Percentiles rank a stretch among this genome's conserved stretches.
These are phyloP conservation scores for Hondaea fermentalgiana DNA, from an alignment of 108 stramenopile species.

Conservation along the genomic window DNA sequence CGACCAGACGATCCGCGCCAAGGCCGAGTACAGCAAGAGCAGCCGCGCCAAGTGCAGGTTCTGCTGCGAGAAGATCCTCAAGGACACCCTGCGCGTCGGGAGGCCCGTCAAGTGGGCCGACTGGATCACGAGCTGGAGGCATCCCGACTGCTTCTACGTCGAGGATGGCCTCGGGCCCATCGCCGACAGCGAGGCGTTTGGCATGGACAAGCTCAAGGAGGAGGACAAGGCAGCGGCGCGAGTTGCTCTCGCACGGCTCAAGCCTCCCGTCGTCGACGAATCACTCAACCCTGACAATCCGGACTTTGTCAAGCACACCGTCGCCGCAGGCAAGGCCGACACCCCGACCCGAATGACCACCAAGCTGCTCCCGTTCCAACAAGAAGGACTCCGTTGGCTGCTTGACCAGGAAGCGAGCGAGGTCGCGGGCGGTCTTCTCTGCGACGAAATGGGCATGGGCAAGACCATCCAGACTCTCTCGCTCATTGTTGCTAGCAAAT, in stretches of 20 bases:
- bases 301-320: constrained; percentile 71
- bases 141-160: constrained; percentile 37
- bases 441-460: constrained; percentile 67
- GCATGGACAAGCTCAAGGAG: constrained; percentile 43
- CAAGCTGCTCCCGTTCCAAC: constrained; percentile 83
- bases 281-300: constrained; percentile 67
- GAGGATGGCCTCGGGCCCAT: constrained; percentile 55
- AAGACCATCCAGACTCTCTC: constrained; percentile 89
- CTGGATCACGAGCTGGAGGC: constrained; percentile 15
- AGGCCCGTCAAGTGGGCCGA: neutral
- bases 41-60: neutral
- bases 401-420: constrained; percentile 61
- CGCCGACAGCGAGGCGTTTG: constrained; percentile 47
- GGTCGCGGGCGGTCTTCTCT: constrained; percentile 78
- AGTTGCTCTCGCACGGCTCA: constrained; percentile 49
- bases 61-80: constrained; percentile 1
- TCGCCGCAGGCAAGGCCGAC: constrained; percentile 60
- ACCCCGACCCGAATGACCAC: constrained; percentile 67
- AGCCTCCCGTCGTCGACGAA: constrained; percentile 56
- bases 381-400: constrained; percentile 90
- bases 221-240: constrained; percentile 47
- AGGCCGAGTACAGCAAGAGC: neutral
- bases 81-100: neutral
- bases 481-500: constrained; percentile 71
- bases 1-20: neutral